phyloP scores from a whole-genome alignment of 75 land plant species.

The Picea sitchensis region DNA sequence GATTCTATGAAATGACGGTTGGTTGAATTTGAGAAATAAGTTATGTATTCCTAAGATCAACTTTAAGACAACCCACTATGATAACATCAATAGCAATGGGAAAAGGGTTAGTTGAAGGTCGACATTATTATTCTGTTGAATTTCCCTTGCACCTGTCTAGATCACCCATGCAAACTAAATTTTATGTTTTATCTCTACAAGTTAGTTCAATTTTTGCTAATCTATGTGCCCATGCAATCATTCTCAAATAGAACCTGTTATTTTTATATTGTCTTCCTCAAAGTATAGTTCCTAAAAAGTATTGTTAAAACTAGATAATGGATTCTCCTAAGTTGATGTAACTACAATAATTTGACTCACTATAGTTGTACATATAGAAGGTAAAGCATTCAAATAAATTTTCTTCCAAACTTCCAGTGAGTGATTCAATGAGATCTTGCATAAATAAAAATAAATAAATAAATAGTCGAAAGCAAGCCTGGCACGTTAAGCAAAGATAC shows the following conservation, averaged over 20 bases:
- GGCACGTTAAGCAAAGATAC: too few species aligned
- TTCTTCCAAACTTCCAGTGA: too few species aligned
- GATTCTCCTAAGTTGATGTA: too few species aligned
- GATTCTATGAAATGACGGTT: neutral
- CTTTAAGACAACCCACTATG: neutral
- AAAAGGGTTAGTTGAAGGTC: neutral
- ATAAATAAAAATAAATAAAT: too few species aligned
- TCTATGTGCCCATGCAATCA: neutral
- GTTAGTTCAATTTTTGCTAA: neutral
- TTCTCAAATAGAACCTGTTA: neutral
- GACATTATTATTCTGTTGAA: neutral
- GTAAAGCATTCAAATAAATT: too few species aligned
- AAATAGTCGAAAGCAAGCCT: too few species aligned
- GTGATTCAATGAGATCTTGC: too few species aligned
- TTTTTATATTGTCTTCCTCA: too few species aligned
- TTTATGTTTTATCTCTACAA: neutral
- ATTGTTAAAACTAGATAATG: too few species aligned
- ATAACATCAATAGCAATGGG: neutral
- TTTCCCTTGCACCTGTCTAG: neutral
- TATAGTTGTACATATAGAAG: too few species aligned
- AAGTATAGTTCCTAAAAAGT: too few species aligned
- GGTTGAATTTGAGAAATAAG: conserved; percentile 5
- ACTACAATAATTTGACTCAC: too few species aligned
- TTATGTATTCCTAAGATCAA: neutral
- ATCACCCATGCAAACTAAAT: conserved; percentile 4